Base-by-base conservation (phyloP, 2,329 filamentous ascomycete species). In the Fulvia fulva region DNA sequence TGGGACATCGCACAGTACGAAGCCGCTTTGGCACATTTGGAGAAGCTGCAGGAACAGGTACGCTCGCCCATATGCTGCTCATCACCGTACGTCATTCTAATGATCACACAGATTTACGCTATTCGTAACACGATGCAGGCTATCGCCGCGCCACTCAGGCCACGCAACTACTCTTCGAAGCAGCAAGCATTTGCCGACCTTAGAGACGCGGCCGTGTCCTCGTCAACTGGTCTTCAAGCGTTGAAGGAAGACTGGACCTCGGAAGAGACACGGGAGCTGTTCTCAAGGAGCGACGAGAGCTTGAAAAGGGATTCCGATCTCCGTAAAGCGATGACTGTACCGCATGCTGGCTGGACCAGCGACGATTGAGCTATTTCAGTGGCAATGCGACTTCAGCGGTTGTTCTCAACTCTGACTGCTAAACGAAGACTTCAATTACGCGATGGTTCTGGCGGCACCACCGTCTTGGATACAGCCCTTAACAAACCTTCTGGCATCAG, bases 31-130 rank as follows among this genome's bases (percentile, higher is more conserved):
- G 75, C 75, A 32, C 73, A 75, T 47, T 70, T 80, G 21, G 76
- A 78, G 62, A 65, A 69, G 43, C 69, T 80, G 3, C 75, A 78
- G 62, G 68, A 73, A 44, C 73, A 78, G 67, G 78, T 77, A 61
- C 23, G 59, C 50, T 14, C n/a, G 7, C 16, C 21, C 21, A 12
- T 19, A 19, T 19, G 44, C 11, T 28, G 2, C 21, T 9, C 9
- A 8, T 7, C 8, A 55, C 22, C 8, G 5, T 30, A 28, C 43
- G 5, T 41, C 49, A 34, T 46, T 32, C 44, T 57, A 32, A 47
- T 62, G 68, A 47, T 66, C 28, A 26, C 7, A 4, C 53, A 79
- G 77, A 67, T 80, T 22, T 72, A 78, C 41, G 64, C 69, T 37
- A 68, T 79, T 5, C 76, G 78, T 53, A 70, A 74, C 9, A 70